Evolutionary conservation across 306 rosid genomes (phyloP).

Genomic region (Cucurbita moschata): DNA sequence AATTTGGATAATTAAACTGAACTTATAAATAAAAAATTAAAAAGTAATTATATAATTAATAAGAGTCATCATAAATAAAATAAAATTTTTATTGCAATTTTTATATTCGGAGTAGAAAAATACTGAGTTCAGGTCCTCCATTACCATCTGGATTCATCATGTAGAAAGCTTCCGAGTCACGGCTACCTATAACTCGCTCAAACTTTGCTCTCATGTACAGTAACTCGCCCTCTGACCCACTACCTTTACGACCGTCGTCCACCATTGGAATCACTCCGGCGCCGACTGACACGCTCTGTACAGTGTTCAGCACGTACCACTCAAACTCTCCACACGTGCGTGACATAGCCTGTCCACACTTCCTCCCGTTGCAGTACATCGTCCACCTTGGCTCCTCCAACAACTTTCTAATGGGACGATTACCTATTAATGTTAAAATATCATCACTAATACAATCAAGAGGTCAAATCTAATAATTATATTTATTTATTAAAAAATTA

Average conservation of each 20-base stretch:
- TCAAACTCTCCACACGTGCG: slow-evolving; percentile 62
- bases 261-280: slow-evolving; percentile 77
- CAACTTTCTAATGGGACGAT: slow-evolving; percentile 15
- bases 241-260: slow-evolving; percentile 24
- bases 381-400: slow-evolving; percentile 70
- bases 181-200: slow-evolving; percentile 92
- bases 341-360: slow-evolving; percentile 51
- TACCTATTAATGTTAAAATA: neutral
- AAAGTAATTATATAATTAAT: neutral
- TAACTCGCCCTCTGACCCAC: slow-evolving; percentile 64
- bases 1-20: no score
- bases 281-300: slow-evolving; percentile 74
- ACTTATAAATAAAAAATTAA: neutral
- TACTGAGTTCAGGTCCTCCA: slow-evolving; percentile 91
- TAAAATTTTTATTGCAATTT: slow-evolving; percentile 5
- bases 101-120: slow-evolving; percentile 68
- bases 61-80: neutral
- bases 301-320: slow-evolving; percentile 49
- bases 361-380: slow-evolving; percentile 78
- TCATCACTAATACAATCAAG: no score
- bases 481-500: no score
- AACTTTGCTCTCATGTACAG: slow-evolving; percentile 84
- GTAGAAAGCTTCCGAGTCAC: slow-evolving; percentile 93
- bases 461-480: no score
- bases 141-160: slow-evolving; percentile 92